Evolutionary conservation across 1,139 yeast species (phyloP), one percentile per base, ranked within the genome.

Genomic region (Saccharomyces hybrid): DNA sequence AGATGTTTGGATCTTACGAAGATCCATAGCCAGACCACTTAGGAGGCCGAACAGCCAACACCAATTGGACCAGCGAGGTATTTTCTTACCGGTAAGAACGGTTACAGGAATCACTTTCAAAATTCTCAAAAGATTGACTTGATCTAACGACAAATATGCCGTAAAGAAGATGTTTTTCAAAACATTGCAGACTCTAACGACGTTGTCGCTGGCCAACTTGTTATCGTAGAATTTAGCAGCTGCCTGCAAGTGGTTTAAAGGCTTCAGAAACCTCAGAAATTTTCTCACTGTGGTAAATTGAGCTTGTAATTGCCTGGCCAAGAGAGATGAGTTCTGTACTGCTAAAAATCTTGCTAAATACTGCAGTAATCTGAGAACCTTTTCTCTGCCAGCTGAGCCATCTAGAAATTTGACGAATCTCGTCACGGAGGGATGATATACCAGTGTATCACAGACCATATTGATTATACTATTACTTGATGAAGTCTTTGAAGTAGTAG

Each of bases 251-350:
- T 87, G 91, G 66, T 79, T 79, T 65, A 91, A 73, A 1, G 96
- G 96, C 73, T 90, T 91, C 61, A 90, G 81, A 67, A 85, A 84
- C 65, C 98, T 80, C 78, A 91, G 75, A 23, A 91, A 84, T 74
- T 91, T 91, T 70, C 98, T 83, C 57, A 89, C 78, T 5, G 63
- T 48, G 1, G 68, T 59, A 60, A 86, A 75, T 16, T 88, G 82
- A 42, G 85, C 76, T 59, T 84, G 83, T 51, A 70, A 69, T 69
- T 83, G 84, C 56, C 73, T 75, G 48, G 84, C 79, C 23, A 80
- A 66, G 51, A 78, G 77, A 52, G 75, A 71, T 26, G 90, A 90
- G 63, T 81, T 77, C 63, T 84, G 81, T 55, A 76, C 77, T 49
- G 83, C 78, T 55, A 88, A 72, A 71, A 90, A 86, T 58, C 96